Percentiles rank a stretch among this genome's conserved stretches.
Evolutionary conservation across 306 rosid species (phyloP).

Genomic region (Glycyrrhiza uralensis): DNA sequence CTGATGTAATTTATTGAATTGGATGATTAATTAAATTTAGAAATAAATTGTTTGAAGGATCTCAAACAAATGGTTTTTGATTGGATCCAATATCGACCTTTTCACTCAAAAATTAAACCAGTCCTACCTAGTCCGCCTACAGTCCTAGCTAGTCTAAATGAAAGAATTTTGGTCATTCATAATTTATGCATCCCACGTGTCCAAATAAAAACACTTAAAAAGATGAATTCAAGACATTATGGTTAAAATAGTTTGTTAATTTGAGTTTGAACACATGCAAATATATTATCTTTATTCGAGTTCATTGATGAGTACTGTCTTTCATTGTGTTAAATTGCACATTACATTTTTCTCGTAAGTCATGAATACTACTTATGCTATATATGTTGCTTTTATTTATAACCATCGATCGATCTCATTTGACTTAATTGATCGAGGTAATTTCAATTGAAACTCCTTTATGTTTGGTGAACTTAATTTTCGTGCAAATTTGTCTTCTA

Average conservation of each 20-base stretch:
- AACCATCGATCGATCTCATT: neutral
- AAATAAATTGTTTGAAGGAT: no score
- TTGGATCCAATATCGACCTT: no score
- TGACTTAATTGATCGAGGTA: neutral
- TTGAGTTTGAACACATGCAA: neutral
- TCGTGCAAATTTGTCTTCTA: neutral
- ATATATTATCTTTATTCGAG: neutral
- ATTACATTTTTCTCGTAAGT: neutral
- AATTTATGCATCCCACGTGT: neutral
- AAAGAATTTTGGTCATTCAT: neutral
- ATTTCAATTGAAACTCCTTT: neutral
- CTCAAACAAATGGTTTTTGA: no score
- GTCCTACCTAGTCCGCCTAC: no score
- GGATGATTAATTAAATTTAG: no score
- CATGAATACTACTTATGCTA: neutral
- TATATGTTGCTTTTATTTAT: neutral
- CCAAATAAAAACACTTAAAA: neutral
- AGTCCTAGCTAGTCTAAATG: no score
- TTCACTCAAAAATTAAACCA: no score
- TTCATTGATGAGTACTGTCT: slow-evolving; percentile 23
- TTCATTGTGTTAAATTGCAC: neutral
- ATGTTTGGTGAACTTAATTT: neutral
- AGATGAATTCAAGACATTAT: neutral
- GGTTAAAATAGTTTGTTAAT: neutral
- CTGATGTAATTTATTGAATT: no score